A percentile compares a stretch with the other conserved stretches of the same genome.
phyloP scores from a whole-genome alignment of 176 grass and related monocot species.

The Luzula sylvatica region DNA sequence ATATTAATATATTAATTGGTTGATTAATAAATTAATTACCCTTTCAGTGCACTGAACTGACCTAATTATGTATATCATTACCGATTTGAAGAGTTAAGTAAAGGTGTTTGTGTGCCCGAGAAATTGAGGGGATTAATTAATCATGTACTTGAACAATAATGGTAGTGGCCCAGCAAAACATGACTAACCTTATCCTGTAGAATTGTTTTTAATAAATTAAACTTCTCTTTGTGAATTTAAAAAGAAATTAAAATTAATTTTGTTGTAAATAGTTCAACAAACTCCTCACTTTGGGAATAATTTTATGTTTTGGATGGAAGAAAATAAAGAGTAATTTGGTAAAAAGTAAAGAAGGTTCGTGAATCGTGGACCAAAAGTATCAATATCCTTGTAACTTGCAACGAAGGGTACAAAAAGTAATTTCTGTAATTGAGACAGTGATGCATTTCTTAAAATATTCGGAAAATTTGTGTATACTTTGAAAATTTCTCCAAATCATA shows the following conservation, averaged over 20 bases:
- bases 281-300: not conserved
- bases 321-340: not conserved
- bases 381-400: too few relatives aligned
- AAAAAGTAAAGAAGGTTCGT: not conserved
- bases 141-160: not conserved
- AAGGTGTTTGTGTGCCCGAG: not conserved
- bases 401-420: too few relatives aligned
- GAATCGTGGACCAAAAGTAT: too few relatives aligned
- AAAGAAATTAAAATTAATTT: not conserved
- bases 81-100: too few relatives aligned
- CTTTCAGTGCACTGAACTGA: not conserved
- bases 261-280: not conserved
- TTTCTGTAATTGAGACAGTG: too few relatives aligned
- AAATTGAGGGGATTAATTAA: conserved; percentile 1
- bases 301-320: not conserved
- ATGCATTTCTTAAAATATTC: too few relatives aligned
- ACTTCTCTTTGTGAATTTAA: not conserved
- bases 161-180: not conserved
- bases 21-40: not conserved
- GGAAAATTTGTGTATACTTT: too few relatives aligned
- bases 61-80: too few relatives aligned
- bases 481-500: too few relatives aligned
- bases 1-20: not conserved
- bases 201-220: not conserved
- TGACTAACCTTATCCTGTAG: conserved; percentile 11